These are phyloP conservation scores for Penicillium diatomitis DNA, from an alignment of 495 filamentous ascomycete species.

Conservation along the genomic window DNA sequence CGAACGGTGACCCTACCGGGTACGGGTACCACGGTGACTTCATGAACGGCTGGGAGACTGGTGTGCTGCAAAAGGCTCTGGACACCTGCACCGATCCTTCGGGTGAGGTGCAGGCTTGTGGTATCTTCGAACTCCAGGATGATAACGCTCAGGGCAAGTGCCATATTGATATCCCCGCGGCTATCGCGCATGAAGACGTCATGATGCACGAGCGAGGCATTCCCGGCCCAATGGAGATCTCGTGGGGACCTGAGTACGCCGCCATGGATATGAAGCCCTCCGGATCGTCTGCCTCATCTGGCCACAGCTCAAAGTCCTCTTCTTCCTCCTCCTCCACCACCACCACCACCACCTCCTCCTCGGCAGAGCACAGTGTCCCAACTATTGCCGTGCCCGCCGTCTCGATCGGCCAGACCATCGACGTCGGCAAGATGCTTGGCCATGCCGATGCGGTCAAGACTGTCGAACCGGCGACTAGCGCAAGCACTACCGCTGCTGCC, in stretches of 20 bases:
- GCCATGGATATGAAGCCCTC: conserved; percentile 6
- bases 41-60: conserved; percentile 67
- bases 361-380: too few species aligned
- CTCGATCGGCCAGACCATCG: conserved; percentile 4
- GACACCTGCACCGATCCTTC: conserved; percentile 41
- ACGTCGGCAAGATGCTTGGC: conserved; percentile 1
- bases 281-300: too few species aligned
- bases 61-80: conserved; percentile 33
- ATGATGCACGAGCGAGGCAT: conserved; percentile 32
- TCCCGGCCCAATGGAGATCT: conserved; percentile 43
- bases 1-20: conserved; percentile 76
- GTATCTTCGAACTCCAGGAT: conserved; percentile 47
- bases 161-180: conserved; percentile 37
- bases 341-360: conserved; percentile 1
- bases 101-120: conserved; percentile 47
- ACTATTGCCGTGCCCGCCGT: conserved; percentile 1
- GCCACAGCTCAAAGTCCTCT: neutral
- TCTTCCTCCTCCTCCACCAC: conserved; percentile 2
- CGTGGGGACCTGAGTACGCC: conserved; percentile 45
- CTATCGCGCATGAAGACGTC: conserved; percentile 30
- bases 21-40: conserved; percentile 84
- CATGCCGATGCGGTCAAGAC: conserved; percentile 1
- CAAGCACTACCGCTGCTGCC: neutral
- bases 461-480: neutral
- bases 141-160: conserved; percentile 31